Evolutionary conservation across 2,329 filamentous ascomycete species (phyloP), one percentile per base, ranked within the genome.

Genomic region (Fusarium coicis): DNA sequence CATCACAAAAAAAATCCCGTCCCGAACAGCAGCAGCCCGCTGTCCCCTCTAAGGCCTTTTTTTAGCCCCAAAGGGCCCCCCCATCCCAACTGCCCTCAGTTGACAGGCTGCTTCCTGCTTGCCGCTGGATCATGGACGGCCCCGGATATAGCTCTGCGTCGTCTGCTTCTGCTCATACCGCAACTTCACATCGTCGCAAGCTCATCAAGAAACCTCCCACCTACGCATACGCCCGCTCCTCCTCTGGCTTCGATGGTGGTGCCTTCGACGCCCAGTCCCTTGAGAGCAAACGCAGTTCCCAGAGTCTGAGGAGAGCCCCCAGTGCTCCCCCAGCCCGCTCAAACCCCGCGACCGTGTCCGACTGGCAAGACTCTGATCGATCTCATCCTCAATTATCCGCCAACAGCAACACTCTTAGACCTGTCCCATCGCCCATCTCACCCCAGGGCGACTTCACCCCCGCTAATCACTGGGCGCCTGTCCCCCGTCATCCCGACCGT

Each of bases 201-300:
- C 87, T 92, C 74, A 88, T 88, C 79, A 92, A 92, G 85, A 90
- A 89, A 80, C 88, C 88, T 64, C 88, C 87, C 55, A 83, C 84
- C 73, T 83, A 85, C 74, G 83, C 85, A 72, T 84, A 87, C 79
- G 84, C 80, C 63, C 82, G 83, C 74, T 84, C 86, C 72, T 86
- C 83, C 55, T 84, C 84, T 79, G 85, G 83, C 79, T 82, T 87
- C 83, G 87, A 89, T 84, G 83, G 84, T 73, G 77, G 72, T 66
- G 72, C 72, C 74, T 84, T 85, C 83, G 88, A 90, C 84, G 83
- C 86, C 81, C 84, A 84, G 77, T 90, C 87, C 75, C 82, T 91
- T 76, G 85, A 86, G 81, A 90, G 87, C 84, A 87, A 90, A 85
- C 86, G 87, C 82, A 91, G 89, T 87, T 90, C 89, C 75, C 86